phyloP scores from a whole-genome alignment of 345 rosid genomes.

The Capsella bursapastoris region DNA sequence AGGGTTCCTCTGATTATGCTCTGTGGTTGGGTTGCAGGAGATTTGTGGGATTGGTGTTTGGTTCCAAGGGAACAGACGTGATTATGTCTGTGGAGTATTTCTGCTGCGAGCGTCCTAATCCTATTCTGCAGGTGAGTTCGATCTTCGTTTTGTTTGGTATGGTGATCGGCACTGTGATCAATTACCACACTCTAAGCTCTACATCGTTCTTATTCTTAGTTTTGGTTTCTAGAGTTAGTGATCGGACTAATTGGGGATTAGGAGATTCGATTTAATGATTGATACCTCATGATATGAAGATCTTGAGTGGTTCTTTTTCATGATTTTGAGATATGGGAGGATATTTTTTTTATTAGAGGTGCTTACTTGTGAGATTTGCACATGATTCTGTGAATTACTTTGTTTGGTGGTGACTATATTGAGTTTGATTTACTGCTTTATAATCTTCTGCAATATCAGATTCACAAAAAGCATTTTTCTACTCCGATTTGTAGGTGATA shows the following conservation, averaged over 20 bases:
- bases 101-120: slow-evolving; percentile 92
- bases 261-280: slow-evolving; percentile 3
- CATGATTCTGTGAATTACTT: too few relatives aligned
- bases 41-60: slow-evolving; percentile 61
- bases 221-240: neutral
- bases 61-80: slow-evolving; percentile 60
- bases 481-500: slow-evolving; percentile 55
- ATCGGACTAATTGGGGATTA: neutral
- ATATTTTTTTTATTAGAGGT: neutral
- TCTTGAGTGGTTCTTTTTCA: slow-evolving; percentile 13
- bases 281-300: slow-evolving; percentile 22
- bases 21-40: slow-evolving; percentile 52
- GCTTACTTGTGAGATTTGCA: neutral
- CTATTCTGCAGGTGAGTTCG: slow-evolving; percentile 66
- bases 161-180: neutral
- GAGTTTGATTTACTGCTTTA: neutral
- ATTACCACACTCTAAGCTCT: neutral
- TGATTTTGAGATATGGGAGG: neutral
- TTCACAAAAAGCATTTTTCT: neutral
- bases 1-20: slow-evolving; percentile 13
- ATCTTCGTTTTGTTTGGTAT: neutral
- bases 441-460: neutral
- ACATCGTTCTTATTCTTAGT: neutral
- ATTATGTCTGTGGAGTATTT: slow-evolving; percentile 63
- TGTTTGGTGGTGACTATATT: neutral